Evolutionary conservation across 176 grass and related monocot species (phyloP), one percentile per base, ranked within the genome.

Genomic region (Hyparrhenia diplandra): DNA sequence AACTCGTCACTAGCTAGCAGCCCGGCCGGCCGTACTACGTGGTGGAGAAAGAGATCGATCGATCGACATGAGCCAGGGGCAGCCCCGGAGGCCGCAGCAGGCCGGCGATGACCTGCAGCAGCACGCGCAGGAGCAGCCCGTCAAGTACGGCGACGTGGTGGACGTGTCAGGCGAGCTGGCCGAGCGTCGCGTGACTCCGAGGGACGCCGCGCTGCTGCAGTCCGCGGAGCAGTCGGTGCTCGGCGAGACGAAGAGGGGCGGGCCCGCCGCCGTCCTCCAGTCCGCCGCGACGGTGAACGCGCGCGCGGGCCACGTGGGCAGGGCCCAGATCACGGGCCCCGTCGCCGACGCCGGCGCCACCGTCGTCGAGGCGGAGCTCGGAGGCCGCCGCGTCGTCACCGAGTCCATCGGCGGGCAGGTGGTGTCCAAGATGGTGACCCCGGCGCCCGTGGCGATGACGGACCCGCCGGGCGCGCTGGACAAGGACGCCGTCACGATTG

Each of bases 141-240:
- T 97, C 32, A 89, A 49, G 78, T 97, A 89, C 70, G 84, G 90
- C 24, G 88, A 97, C 45, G 84, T 93, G 68, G 87, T 97, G 11
- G 71, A 77, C 55, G 84, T 97, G 5, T 32, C 69, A 2, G 88
- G 91, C 6, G 57, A 91, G 8, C 69, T 93, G 2, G 86, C 86
- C 5, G n/a, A 28, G 6, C 77, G 80, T 28, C 37, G 74, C 10
- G 79, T 97, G 14, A 85, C 94, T 9, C 91, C 91, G 0, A 39
- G 88, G 39, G 91, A 97, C 79, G 88, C 88, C 1, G 73, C 88
- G 66, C 13, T 79, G 73, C 81, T 97, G 91, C 90, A 97, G 76
- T 73, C 78, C 11, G 88, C 84, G 23, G 94, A 97, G 81, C 67
- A 75, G 64, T 51, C 37, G 5, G 73, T 83, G 79, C 71, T 90